Evolutionary conservation across 192 early-diverging fungal genomes (phyloP).

Genomic region (Coemansia erecta): DNA sequence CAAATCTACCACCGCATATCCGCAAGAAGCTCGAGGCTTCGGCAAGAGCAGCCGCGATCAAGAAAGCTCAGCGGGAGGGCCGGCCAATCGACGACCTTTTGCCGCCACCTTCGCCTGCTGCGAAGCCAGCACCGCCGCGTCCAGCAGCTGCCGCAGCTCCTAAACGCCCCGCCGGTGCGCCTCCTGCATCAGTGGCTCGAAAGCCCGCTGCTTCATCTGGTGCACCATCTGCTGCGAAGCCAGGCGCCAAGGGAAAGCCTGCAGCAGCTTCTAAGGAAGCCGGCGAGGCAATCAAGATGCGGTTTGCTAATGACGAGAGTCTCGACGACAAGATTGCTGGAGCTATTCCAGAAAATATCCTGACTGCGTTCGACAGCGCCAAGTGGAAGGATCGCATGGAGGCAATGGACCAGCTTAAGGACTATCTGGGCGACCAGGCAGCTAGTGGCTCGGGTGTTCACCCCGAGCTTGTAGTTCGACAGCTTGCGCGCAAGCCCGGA

Average conservation of each 20-base stretch:
- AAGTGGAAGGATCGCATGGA: conserved; percentile 90
- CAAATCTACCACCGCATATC: conserved; percentile 49
- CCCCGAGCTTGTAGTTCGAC: conserved; percentile 76
- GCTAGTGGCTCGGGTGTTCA: conserved; percentile 58
- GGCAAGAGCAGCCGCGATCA: conserved; percentile 45
- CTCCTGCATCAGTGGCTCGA: conserved; percentile 30
- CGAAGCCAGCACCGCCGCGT: conserved; percentile 14
- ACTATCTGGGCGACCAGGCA: conserved; percentile 60
- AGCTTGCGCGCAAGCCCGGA: conserved; percentile 80
- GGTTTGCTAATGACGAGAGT: conserved; percentile 63
- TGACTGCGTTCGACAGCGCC: conserved; percentile 62
- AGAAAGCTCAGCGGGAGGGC: conserved; percentile 53
- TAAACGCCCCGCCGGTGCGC: conserved; percentile 29
- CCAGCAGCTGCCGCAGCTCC: conserved; percentile 13
- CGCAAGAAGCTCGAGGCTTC: conserved; percentile 55
- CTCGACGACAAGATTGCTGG: conserved; percentile 64
- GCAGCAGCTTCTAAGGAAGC: neutral
- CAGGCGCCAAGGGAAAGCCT: conserved; percentile 35
- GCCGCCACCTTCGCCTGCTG: conserved; percentile 27
- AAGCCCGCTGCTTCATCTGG: conserved; percentile 31
- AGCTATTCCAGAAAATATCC: conserved; percentile 59
- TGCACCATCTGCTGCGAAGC: conserved; percentile 26
- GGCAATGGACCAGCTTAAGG: conserved; percentile 76
- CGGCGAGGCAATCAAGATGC: conserved; percentile 70
- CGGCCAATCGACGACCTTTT: conserved; percentile 26